Percentiles rank a stretch among this genome's conserved stretches.
These are phyloP conservation scores for Metschnikowia noctiluminum DNA, from an alignment of 805 yeast species.

Conservation along the genomic window DNA sequence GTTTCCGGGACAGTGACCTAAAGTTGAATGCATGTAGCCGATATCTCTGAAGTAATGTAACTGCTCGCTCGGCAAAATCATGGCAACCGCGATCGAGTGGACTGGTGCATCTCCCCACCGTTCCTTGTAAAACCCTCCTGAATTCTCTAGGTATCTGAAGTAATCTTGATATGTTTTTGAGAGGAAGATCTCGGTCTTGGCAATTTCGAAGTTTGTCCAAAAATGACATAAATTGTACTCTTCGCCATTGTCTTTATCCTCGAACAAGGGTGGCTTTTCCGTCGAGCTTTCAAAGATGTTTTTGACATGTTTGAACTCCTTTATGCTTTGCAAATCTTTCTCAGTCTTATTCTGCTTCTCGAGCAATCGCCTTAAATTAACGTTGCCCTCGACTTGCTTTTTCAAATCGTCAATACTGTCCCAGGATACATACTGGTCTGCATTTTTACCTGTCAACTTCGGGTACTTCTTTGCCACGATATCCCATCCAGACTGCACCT, in stretches of 20 bases:
- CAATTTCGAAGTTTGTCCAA: slow-evolving; percentile 94
- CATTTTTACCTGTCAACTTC: slow-evolving; percentile 22
- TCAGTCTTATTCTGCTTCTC: slow-evolving; percentile 22
- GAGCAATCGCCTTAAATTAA: slow-evolving; percentile 24
- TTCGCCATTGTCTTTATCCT: slow-evolving; percentile 62
- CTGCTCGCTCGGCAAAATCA: slow-evolving; percentile 64
- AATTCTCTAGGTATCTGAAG: slow-evolving; percentile 62
- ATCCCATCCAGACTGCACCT: slow-evolving; percentile 66
- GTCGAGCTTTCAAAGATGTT: slow-evolving; percentile 38
- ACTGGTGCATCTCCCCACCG: slow-evolving; percentile 99
- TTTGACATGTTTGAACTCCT: slow-evolving; percentile 26
- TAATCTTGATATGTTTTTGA: slow-evolving; percentile 62
- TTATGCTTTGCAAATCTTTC: slow-evolving; percentile 17
- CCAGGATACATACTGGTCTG: slow-evolving; percentile 23
- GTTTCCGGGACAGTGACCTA: slow-evolving; percentile 78
- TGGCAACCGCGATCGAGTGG: slow-evolving; percentile 81
- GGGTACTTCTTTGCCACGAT: slow-evolving; percentile 47
- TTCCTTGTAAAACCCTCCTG: slow-evolving; percentile 85
- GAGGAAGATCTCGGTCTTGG: slow-evolving; percentile 71
- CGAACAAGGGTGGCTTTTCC: slow-evolving; percentile 26
- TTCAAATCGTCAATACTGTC: slow-evolving; percentile 20
- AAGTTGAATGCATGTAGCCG: slow-evolving; percentile 79
- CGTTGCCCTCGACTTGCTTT: slow-evolving; percentile 26
- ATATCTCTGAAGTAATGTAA: slow-evolving; percentile 90
- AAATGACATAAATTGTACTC: slow-evolving; percentile 81